phyloP scores from a whole-genome alignment of 345 rosid genomes.

The Aurinia saxatilis region DNA sequence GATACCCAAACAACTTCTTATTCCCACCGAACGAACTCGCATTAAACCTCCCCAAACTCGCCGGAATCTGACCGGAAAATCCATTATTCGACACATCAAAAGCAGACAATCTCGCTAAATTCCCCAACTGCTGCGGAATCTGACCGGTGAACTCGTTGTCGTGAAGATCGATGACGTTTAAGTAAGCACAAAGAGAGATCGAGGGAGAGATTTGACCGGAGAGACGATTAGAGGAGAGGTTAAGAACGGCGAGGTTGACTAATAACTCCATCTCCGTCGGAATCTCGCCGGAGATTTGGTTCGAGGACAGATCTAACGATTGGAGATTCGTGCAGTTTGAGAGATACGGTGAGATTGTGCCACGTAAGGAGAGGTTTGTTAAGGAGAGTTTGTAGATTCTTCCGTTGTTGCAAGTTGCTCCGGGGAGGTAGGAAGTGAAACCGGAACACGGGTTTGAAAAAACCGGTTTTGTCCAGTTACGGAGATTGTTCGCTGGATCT shows the following conservation, averaged over 20 bases:
- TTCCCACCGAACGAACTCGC: slow-evolving; percentile 66
- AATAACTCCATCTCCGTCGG: slow-evolving; percentile 64
- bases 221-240: slow-evolving; percentile 78
- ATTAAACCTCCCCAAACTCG: slow-evolving; percentile 56
- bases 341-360: slow-evolving; percentile 68
- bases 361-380: slow-evolving; percentile 60
- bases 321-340: slow-evolving; percentile 91
- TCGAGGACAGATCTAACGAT: slow-evolving; percentile 84
- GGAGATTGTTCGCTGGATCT: slow-evolving; percentile 65
- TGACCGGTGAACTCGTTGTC: slow-evolving; percentile 59
- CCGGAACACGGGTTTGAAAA: slow-evolving; percentile 68
- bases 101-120: slow-evolving; percentile 55
- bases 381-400: slow-evolving; percentile 91
- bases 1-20: slow-evolving; percentile 79
- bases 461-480: slow-evolving; percentile 66
- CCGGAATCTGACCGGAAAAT: slow-evolving; percentile 73
- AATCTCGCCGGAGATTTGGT: slow-evolving; percentile 63
- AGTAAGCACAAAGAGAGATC: slow-evolving; percentile 70
- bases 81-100: slow-evolving; percentile 74
- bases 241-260: slow-evolving; percentile 84
- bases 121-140: slow-evolving; percentile 67
- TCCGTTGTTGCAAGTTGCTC: slow-evolving; percentile 89
- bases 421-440: slow-evolving; percentile 61
- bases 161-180: slow-evolving; percentile 89
- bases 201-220: slow-evolving; percentile 72